A percentile compares a stretch with the other conserved stretches of the same genome.
phyloP scores from a whole-genome alignment of 2,329 filamentous ascomycete genomes.

The Colletotrichum sp. region DNA sequence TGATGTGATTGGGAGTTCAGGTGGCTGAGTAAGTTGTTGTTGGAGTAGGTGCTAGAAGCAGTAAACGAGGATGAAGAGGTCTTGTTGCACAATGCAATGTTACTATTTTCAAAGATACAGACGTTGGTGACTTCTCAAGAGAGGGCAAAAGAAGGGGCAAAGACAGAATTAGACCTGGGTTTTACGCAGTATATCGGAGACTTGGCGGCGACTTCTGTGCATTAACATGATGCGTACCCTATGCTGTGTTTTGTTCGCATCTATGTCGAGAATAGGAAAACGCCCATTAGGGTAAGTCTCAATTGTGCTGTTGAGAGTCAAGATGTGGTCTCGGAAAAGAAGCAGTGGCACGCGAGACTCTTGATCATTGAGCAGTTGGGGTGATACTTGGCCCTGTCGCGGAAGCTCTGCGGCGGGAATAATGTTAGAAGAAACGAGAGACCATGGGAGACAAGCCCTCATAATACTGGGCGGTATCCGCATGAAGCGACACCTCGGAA shows the following conservation, averaged over 20 bases:
- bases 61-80: background rate
- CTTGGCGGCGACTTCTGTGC: background rate
- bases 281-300: background rate
- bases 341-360: background rate
- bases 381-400: background rate
- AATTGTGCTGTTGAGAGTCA: background rate
- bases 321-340: background rate
- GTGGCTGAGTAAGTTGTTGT: background rate
- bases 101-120: background rate
- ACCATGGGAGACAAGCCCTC: background rate
- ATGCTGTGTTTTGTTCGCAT: background rate
- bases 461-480: background rate
- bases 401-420: background rate
- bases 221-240: background rate
- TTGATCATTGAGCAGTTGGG: background rate
- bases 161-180: background rate
- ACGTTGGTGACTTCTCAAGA: too few species aligned
- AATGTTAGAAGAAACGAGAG: background rate
- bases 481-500: background rate
- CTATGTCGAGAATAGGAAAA: background rate
- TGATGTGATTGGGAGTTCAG: background rate
- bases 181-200: background rate
- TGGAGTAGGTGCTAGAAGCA: background rate
- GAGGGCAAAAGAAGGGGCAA: background rate
- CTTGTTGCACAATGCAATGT: background rate